Conservation (phyloP, 148 eudicot species). For the Chenopodium album region DNA sequence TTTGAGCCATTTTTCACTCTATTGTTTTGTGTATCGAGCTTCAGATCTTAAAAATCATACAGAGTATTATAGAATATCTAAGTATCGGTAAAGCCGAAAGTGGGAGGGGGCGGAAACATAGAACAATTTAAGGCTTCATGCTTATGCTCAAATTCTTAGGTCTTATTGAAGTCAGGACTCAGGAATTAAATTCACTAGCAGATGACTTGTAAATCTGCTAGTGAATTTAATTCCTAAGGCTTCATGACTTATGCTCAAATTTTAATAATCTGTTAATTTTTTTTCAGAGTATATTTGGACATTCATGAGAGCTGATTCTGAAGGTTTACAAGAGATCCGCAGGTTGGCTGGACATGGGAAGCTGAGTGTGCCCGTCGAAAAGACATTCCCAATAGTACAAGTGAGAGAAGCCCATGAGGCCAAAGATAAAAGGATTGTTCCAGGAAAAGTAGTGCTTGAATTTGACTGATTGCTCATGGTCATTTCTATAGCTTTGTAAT, state of each 20-base stretch:
- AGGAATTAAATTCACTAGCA: neutral
- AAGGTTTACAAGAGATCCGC: conserved; percentile 79
- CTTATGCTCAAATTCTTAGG: neutral
- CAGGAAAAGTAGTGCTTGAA: conserved; percentile 92
- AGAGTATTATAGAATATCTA: too few relatives aligned
- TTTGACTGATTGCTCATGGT: conserved; percentile 39
- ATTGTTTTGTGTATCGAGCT: too few relatives aligned
- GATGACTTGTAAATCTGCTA: neutral
- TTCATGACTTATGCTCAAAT: too few relatives aligned
- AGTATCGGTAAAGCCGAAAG: neutral
- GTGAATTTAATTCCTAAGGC: too few relatives aligned
- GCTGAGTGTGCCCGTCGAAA: conserved; percentile 81
- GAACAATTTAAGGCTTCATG: neutral
- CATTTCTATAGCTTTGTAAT: neutral
- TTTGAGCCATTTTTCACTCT: too few relatives aligned
- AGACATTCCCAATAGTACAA: conserved; percentile 70
- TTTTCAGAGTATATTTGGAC: conserved; percentile 81
- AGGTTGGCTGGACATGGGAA: conserved; percentile 70
- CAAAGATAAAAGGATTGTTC: conserved; percentile 65
- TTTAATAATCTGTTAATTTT: neutral
- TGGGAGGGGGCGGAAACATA: neutral
- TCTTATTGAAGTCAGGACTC: neutral
- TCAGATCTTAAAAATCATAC: too few relatives aligned
- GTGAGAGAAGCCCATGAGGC: conserved; percentile 92
- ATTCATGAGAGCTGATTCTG: conserved; percentile 90